Conservation (phyloP, 768 basidiomycete genomes). For the Fomitopsis serialis region DNA sequence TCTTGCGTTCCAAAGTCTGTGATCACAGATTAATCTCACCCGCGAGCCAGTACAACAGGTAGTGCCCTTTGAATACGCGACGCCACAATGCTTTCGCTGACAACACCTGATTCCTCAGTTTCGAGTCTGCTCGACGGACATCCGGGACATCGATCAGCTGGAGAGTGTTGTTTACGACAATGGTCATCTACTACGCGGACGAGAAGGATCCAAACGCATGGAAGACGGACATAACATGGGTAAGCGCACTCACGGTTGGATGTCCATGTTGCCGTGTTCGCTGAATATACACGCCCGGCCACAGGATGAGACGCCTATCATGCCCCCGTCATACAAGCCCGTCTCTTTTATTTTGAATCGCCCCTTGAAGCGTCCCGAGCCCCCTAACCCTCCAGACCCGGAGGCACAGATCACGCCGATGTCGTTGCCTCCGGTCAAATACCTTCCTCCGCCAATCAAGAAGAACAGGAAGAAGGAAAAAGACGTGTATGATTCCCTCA, state of each 20-base stretch:
- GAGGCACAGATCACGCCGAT: constrained; percentile 1
- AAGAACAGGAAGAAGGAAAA: not conserved
- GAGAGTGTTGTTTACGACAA: not conserved
- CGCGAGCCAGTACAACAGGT: too few species aligned
- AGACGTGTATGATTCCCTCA: not conserved
- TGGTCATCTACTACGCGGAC: not conserved
- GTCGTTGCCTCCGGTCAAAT: constrained; percentile 4
- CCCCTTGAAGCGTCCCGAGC: constrained; percentile 1
- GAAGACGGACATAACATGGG: not conserved
- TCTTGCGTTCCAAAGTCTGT: too few species aligned
- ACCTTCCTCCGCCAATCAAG: not conserved
- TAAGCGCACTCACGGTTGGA: not conserved
- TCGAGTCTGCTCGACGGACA: too few species aligned
- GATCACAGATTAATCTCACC: too few species aligned
- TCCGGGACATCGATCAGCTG: not conserved
- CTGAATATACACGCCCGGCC: not conserved
- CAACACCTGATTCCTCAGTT: too few species aligned
- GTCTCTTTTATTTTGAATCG: constrained; percentile 12
- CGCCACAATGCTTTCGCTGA: too few species aligned
- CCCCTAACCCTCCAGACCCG: not conserved
- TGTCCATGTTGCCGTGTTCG: not conserved
- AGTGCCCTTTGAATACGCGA: too few species aligned
- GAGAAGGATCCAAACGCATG: not conserved
- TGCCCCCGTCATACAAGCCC: constrained; percentile 8
- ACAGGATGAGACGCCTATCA: constrained; percentile 11